phyloP scores from a whole-genome alignment of 768 basidiomycete species.

The Termitomyces sp. region DNA sequence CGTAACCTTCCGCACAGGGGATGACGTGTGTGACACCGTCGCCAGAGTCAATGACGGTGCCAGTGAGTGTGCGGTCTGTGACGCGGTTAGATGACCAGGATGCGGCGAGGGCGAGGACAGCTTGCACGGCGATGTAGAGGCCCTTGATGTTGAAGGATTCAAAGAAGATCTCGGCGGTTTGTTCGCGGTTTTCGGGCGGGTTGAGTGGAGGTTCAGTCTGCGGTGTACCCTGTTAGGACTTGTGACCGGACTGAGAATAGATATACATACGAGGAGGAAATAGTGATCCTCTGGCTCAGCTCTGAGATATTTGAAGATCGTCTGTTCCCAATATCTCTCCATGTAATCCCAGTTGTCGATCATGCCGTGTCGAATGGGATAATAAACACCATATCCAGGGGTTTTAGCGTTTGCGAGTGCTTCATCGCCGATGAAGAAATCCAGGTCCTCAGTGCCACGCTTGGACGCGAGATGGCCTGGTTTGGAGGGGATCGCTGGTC shows the following conservation, averaged over 20 bases:
- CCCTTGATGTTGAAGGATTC: constrained; percentile 99
- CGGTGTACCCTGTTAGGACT: not conserved
- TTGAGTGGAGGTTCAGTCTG: constrained; percentile 99
- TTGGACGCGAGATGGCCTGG: constrained; percentile 93
- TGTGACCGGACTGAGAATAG: not conserved
- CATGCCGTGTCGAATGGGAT: constrained; percentile 96
- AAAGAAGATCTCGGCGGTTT: constrained; percentile 99
- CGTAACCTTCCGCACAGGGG: constrained; percentile 93
- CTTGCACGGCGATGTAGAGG: constrained; percentile 97
- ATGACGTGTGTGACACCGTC: constrained; percentile 99
- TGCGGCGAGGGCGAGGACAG: constrained; percentile 95
- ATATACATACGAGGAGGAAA: constrained; percentile 79
- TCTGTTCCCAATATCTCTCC: constrained; percentile 99
- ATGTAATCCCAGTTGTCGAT: constrained; percentile 99
- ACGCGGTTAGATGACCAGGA: constrained; percentile 93
- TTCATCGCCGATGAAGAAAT: constrained; percentile 99
- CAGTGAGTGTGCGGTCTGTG: constrained; percentile 87
- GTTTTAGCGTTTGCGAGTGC: constrained; percentile 95
- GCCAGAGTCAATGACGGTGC: constrained; percentile 97
- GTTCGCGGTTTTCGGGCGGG: constrained; percentile 97
- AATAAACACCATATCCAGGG: constrained; percentile 88
- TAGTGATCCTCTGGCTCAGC: constrained; percentile 99
- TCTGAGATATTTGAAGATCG: constrained; percentile 98
- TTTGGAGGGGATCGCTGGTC: constrained; percentile 76
- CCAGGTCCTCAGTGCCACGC: constrained; percentile 96